Base-by-base conservation (phyloP, 2,329 filamentous ascomycete species). In the Hymenoscyphus repandus region DNA sequence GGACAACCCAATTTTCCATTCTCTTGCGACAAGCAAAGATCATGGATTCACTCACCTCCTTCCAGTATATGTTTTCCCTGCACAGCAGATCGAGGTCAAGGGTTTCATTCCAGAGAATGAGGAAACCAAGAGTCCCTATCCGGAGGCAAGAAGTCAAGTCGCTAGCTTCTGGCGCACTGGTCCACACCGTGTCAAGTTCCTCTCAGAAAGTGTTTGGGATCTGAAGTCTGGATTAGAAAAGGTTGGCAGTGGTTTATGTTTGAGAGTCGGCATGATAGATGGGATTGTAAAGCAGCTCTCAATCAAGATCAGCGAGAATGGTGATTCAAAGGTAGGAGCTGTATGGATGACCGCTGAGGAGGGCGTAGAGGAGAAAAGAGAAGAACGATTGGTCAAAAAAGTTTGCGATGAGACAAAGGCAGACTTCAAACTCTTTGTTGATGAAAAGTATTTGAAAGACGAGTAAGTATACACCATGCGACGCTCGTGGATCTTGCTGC, bases 401-500 rank as follows among this genome's bases (percentile, higher is more conserved):
- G 63, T 80, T 0, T 83, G 85, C 49, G 68, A 75, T 18, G 65
- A 74, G 11, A 68, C 74, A 2, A 73, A 72, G 0, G 71, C 82
- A 3, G 74, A 80, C 1, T 88, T 89, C 64, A 78, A 79, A 63
- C 52, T 82, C 1, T 90, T 83, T 80, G 67, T 69, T 0, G 87
- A 92, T 59, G 87, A 90, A 66, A 92, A 91, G 64, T 91, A 88
- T 59, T 83, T 83, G 53, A 74, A 91, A 45, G 84, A 91, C 61
- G 86, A 91, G 88, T 91, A 71, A 69, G 85, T 78, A 20, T 4
- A 12, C 6, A 3, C 13, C 43, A 27, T 45, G 20, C 13, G 18
- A 39, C 27, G 37, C 18, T 42, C 44, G 17, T 44, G 15, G 15
- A 36, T 17, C 20, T 11, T 15, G 6, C 15, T 22, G 41, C 15